Base-by-base conservation (phyloP, 2,329 filamentous ascomycete species). In the Albophoma yamanashiensis region DNA sequence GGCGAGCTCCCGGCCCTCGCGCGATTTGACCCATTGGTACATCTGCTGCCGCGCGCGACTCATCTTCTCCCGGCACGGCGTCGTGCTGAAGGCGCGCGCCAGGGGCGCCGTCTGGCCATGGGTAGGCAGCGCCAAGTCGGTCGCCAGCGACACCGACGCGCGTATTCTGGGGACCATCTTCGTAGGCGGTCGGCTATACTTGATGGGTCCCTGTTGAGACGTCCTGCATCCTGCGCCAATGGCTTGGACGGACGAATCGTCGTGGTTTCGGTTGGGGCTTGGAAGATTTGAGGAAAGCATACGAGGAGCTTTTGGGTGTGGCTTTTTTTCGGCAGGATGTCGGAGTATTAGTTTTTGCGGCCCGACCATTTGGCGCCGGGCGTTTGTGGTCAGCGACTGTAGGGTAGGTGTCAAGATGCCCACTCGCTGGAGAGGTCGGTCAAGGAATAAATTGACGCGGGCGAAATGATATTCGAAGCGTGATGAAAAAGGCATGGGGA, bases 41-140 rank as follows among this genome's bases (percentile, higher is more conserved):
- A 80, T 78, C 42, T 62, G 61, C 60, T 71, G 69, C 12, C 76
- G 75, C 38, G 62, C 64, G 58, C 69, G 68, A 58, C 70, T 73
- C 66, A 71, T 74, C 67, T 76, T 75, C 58, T 70, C 69, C 50
- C 67, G 69, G 56, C 70, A 70, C 58, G 71, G 66, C 27, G 76
- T 78, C 50, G 76, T 73, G 58, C 74, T 75, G 62, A 79, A 78
- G 53, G 67, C 61, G 57, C 74, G 71, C 59, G 60, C 58, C 39
- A 69, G 67, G 15, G 65, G 59, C 25, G 64, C 58, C 36, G 58
- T 36, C 25, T 57, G n/a, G 22, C 39, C 17, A 25, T 62, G 25
- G 58, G 61, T 42, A 56, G 65, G 53, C n/a, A 62, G 64, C 59
- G 62, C 61, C 59, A 67, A 63, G 45, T 67, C 67, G 59, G 69